Base-by-base conservation (phyloP, 345 rosid species). In the Populus simonii region DNA sequence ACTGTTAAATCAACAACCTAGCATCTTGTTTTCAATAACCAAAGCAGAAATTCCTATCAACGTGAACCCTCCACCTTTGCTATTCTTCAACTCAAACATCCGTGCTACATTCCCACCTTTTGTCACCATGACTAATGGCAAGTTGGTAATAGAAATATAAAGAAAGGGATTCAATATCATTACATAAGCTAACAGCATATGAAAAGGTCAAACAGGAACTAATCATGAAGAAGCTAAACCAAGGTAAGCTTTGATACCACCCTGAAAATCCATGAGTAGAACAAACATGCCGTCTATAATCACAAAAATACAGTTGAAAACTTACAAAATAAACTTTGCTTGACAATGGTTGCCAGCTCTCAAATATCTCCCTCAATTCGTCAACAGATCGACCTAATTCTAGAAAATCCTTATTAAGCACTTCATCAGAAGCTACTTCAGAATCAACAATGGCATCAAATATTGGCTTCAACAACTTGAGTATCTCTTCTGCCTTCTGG, bases 271-370 rank as follows among this genome's bases (percentile, higher is more conserved):
- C 8, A 35, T 13, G 49, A 70, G 36, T 10, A 70, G 72, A 62
- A 33, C 66, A 76, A 27, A 51, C 39, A 39, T 74, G 25, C 76
- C 17, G 66, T 35, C n/a, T n/a, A 45, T 71, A 74, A 82, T n/a
- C 18, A 68, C 12, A 49, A 31, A 76, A 18, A 23, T 6, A 10
- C 18, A 23, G 63, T 76, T 61, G 12, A 39, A 66, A 63, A 85
- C 99, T 90, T 86, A 96, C 99, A 85, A 90, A 91, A 79, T 89
- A 88, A 73, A 90, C 89, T 91, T 92, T 92, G 80, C 98, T 94
- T 43, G 85, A 85, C 82, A 92, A 83, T 8, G 96, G 88, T 76
- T 90, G 93, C 91, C 97, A 90, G 75, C 79, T 89, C 71, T 87
- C 90, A 78, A 92, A 87, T 78, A 86, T 85, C 85, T 92, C 91